These are phyloP conservation scores for Blastocystis sp. DNA, from an alignment of 352 stramenopile species.

Conservation along the genomic window DNA sequence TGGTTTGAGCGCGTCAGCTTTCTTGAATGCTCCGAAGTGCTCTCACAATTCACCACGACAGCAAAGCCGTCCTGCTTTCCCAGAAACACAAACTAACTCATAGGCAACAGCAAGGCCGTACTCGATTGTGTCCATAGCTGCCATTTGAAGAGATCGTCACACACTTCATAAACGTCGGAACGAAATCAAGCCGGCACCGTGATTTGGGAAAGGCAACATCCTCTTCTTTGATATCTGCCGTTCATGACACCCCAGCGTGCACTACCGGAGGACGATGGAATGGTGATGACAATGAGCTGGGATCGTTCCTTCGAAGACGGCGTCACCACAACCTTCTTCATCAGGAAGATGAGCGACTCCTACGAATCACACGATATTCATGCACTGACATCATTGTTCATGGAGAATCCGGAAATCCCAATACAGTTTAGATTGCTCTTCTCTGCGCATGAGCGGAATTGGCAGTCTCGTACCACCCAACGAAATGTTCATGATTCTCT, in stretches of 20 bases:
- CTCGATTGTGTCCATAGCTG: neutral
- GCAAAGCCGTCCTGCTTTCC: constrained; percentile 22
- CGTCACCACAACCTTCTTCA: neutral
- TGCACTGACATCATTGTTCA: neutral
- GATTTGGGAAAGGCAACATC: neutral
- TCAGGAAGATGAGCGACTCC: constrained; percentile 48
- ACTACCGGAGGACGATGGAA: constrained; percentile 11
- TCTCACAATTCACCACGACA: neutral
- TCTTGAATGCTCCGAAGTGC: neutral
- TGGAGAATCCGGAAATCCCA: constrained; percentile 35
- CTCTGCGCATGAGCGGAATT: neutral
- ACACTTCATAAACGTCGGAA: constrained; percentile 29
- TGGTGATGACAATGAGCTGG: neutral
- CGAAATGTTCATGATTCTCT: neutral
- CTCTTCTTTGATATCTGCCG: constrained; percentile 28
- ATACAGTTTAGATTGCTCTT: constrained; percentile 27
- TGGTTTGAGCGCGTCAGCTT: constrained; percentile 9
- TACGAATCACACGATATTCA: neutral
- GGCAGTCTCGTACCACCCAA: neutral
- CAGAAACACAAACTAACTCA: constrained; percentile 35
- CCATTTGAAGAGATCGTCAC: neutral
- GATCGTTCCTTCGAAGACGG: neutral
- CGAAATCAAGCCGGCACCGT: constrained; percentile 8
- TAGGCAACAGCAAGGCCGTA: neutral
- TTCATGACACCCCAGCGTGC: neutral